Base-by-base conservation (phyloP, 345 rosid species). In the Lumnitzera littorea region DNA sequence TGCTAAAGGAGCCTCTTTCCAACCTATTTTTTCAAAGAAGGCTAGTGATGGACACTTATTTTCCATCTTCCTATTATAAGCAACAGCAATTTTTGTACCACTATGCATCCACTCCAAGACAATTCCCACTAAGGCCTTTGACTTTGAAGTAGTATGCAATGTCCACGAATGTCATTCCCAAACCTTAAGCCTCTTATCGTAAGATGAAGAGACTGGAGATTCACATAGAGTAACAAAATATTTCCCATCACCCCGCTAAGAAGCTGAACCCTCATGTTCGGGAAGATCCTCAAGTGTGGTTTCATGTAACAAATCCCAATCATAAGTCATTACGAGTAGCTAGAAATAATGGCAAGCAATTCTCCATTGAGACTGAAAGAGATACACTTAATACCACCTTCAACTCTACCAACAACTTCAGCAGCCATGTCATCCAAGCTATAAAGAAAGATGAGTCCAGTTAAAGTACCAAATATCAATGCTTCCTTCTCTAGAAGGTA, bases 211-310 rank as follows among this genome's bases (percentile, higher is more conserved):
- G 65, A 69, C 63, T 27, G 64, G 23, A 36, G 62, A 67, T 68
- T 70, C 75, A 43, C 76, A 72, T 55, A 94, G 62, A 12, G 95
- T 88, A 4, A 82, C 87, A 51, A 94, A 82, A 70, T 82, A 90
- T 70, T 83, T 94, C 5, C 96, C 99, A 83, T 94, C 99, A 51
- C 97, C 99, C 61, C 97, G 74, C 97, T 96, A 94, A 48, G 96
- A 78, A 62, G 90, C 70, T 31, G 81, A 74, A 74, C 77, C 68
- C 67, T 68, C 81, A 70, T 83, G 81, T 62, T 80, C 88, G 41
- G 80, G 75, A 56, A 65, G 74, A 51, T 85, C 91, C 65, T 78
- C 82, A 24, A 86, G 49, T 5, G 88, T 53, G 66, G 68, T 74
- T 82, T 94, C 99, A 25, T 83, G 84, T 83, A 90, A 75, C 72